phyloP scores from a whole-genome alignment of 2,329 filamentous ascomycete genomes.

The Clonostachys rosea region DNA sequence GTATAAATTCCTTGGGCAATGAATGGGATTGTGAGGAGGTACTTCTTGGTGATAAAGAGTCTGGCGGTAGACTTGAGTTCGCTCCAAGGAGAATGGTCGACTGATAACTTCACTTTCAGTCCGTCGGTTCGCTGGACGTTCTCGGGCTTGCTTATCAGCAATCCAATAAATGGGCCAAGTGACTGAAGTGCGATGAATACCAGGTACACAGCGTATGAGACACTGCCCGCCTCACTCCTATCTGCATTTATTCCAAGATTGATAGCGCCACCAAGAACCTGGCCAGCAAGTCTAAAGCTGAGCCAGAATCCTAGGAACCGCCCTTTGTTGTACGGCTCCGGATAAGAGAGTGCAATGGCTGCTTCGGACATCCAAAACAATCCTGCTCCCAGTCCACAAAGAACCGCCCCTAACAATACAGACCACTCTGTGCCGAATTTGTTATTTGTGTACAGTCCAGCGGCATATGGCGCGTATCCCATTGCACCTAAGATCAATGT shows the following conservation, averaged over 20 bases:
- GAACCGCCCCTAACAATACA: constrained; percentile 39
- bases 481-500: constrained; percentile 37
- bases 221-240: constrained; percentile 47
- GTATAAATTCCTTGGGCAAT: background rate
- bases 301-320: constrained; percentile 25
- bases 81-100: constrained; percentile 42
- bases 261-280: constrained; percentile 38
- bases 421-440: constrained; percentile 46
- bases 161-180: constrained; percentile 50
- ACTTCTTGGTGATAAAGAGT: constrained; percentile 51
- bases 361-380: constrained; percentile 47
- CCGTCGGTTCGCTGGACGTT: constrained; percentile 60
- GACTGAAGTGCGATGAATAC: constrained; percentile 64
- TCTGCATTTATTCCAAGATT: constrained; percentile 33
- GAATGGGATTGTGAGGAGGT: constrained; percentile 34
- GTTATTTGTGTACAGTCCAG: constrained; percentile 43
- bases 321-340: constrained; percentile 38
- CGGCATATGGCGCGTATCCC: constrained; percentile 41
- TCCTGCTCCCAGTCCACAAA: constrained; percentile 41
- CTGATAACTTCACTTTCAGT: constrained; percentile 47
- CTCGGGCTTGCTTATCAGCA: constrained; percentile 51
- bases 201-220: constrained; percentile 59
- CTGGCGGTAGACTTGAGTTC: constrained; percentile 52
- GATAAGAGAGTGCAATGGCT: constrained; percentile 42
- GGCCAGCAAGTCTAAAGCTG: constrained; percentile 44